Evolutionary conservation across 73 alveolate genomes (phyloP), one percentile per base, ranked within the genome.

Genomic region (Tetrahymena elliotti): DNA sequence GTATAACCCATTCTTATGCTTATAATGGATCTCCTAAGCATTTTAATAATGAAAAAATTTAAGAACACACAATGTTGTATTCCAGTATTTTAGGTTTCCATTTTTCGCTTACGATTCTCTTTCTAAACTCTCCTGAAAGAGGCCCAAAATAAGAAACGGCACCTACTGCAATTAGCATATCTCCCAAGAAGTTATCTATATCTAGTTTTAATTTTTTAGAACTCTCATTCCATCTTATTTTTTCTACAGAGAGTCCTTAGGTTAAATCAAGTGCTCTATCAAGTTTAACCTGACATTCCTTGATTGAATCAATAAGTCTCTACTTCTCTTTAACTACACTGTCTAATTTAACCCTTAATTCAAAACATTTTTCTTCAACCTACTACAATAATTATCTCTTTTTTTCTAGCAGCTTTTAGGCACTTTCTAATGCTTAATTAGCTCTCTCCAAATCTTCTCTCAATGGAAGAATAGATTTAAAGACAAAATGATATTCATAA

Each of bases 361-460:
- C 97, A 93, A 97, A 95, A 94, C 98, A 97, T 93, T 98, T 98
- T 41, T 97, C 99, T 95, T 97, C 99, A 93, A 98, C 97, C 93
- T 96, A 96, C 39, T 98, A 93, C 38, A 98, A 97, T 93, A 97
- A 97, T 52, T 97, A 97, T 52, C 98, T 96, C 94, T 98, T 98
- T 35, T 97, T 99, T 94, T 97, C 97, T 93, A 98, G 97, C 84
- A 97, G 95, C 36, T 96, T 95, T 38, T 96, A 95, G 0, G 98
- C 99, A 53, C 95, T 98, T 47, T 96, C 97, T 93, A 98, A 95
- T 37, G 97, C 98, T 53, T 96, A 97, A 40, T 98, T 93, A n/a
- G 99, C 99, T 93, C 95, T 95, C 36, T 96, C 99, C 93, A 98
- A 97, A 53, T 98, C 99, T 84, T 97, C 99, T 98, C 98, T 96